Percentiles rank a stretch among this genome's conserved stretches.
Evolutionary conservation across 495 filamentous ascomycete genomes (phyloP).

Genomic region (Aspergillus homomorphus): DNA sequence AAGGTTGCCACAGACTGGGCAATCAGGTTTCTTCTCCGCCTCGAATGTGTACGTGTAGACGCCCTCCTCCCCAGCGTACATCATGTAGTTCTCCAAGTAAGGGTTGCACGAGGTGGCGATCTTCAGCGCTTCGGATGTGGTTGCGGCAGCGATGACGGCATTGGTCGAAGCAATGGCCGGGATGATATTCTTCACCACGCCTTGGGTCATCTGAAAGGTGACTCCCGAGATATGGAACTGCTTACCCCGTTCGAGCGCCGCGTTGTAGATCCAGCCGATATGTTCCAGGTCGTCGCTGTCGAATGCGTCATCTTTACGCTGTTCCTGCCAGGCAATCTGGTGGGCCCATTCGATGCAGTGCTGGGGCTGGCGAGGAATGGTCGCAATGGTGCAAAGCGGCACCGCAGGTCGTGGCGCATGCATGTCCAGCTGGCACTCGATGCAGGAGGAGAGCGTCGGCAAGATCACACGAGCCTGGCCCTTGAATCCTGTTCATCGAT

Average conservation of each 20-base stretch:
- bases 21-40: conserved; percentile 87
- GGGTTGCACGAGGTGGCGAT: conserved; percentile 81
- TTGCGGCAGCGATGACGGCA: conserved; percentile 89
- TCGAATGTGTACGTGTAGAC: conserved; percentile 97
- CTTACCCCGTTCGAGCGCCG: conserved; percentile 71
- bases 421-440: conserved; percentile 98
- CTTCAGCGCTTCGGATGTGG: conserved; percentile 96
- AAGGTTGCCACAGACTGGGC: conserved; percentile 86
- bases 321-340: conserved; percentile 72
- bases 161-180: conserved; percentile 98
- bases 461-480: conserved; percentile 92
- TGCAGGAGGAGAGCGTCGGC: conserved; percentile 88
- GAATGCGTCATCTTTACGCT: conserved; percentile 59
- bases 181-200: conserved; percentile 99
- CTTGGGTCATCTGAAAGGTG: conserved; percentile 95
- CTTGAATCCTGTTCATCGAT: conserved; percentile 70
- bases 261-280: conserved; percentile 93
- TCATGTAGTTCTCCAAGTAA: conserved; percentile 93
- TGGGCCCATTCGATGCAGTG: conserved; percentile 99
- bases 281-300: conserved; percentile 97
- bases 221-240: conserved; percentile 92
- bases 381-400: conserved; percentile 93
- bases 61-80: conserved; percentile 94
- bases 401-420: conserved; percentile 91
- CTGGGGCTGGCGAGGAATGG: conserved; percentile 94